A percentile compares a stretch with the other conserved stretches of the same genome.
phyloP scores from a whole-genome alignment of 768 basidiomycete species.

The Podaxis carcinomalis region DNA sequence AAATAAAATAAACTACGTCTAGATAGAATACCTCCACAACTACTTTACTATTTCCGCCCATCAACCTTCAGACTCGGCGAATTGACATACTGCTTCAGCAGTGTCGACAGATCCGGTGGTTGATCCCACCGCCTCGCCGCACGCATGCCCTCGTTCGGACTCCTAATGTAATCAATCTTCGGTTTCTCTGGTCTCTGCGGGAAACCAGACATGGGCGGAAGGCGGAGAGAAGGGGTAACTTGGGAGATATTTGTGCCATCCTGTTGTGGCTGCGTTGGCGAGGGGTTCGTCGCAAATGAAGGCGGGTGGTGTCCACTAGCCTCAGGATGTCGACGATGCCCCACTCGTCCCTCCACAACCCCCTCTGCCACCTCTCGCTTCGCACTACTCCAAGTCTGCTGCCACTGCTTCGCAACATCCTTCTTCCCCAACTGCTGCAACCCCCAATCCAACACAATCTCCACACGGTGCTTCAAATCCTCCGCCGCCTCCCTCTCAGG shows the following conservation, averaged over 20 bases:
- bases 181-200: not conserved
- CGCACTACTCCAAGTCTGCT: not conserved
- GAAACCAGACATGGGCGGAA: no score
- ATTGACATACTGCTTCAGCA: slow-evolving; percentile 5
- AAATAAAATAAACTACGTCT: no score
- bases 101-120: slow-evolving; percentile 8
- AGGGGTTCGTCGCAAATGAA: no score
- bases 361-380: not conserved
- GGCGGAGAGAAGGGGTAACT: no score
- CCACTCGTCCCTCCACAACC: not conserved
- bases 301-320: no score
- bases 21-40: no score
- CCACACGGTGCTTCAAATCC: slow-evolving; percentile 5
- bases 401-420: not conserved
- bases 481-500: slow-evolving; percentile 16
- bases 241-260: no score
- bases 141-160: not conserved
- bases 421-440: not conserved
- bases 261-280: no score
- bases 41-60: not conserved
- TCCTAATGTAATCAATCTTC: not conserved
- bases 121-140: not conserved
- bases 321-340: not conserved
- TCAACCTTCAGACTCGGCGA: slow-evolving; percentile 1
- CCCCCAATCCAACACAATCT: slow-evolving; percentile 8